A percentile compares a stretch with the other conserved stretches of the same genome.
These are phyloP conservation scores for Citrus australasica DNA, from an alignment of 345 rosid species.

Conservation along the genomic window DNA sequence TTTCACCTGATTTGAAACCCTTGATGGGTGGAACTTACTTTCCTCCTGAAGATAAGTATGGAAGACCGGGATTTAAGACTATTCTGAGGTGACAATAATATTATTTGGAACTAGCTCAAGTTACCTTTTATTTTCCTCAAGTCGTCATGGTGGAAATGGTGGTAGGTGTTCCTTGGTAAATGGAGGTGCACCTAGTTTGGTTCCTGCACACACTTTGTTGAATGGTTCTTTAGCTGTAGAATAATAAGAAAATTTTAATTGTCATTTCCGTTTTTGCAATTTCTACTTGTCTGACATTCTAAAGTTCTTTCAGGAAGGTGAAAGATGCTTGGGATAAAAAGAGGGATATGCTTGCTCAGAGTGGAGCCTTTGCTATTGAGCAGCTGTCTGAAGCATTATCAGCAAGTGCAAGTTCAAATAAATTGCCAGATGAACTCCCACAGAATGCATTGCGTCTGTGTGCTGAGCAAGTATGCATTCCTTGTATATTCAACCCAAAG, in stretches of 20 bases:
- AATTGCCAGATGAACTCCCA: conserved; percentile 61
- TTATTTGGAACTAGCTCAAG: not conserved
- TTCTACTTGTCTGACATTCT: conserved; percentile 5
- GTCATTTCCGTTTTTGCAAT: not conserved
- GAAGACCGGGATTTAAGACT: conserved; percentile 93
- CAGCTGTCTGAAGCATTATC: conserved; percentile 87
- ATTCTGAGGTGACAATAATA: conserved; percentile 46
- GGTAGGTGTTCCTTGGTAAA: not conserved
- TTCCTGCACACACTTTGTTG: not conserved
- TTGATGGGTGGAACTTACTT: conserved; percentile 97
- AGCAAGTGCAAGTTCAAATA: conserved; percentile 52
- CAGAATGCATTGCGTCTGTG: conserved; percentile 51
- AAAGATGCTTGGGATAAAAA: conserved; percentile 76
- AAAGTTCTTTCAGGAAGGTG: conserved; percentile 58
- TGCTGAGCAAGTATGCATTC: conserved; percentile 70
- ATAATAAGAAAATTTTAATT: not conserved
- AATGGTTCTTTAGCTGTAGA: not conserved
- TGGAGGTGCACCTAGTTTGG: not conserved
- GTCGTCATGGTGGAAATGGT: not conserved
- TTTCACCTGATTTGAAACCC: conserved; percentile 93
- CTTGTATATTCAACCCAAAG: not conserved
- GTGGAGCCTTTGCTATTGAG: conserved; percentile 80
- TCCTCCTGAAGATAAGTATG: conserved; percentile 83
- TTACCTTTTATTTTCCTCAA: not conserved
- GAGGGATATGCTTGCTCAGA: conserved; percentile 63